A percentile compares a stretch with the other conserved stretches of the same genome.
Conservation (phyloP, 2,329 filamentous ascomycete genomes). For the Nothophoma quercina region DNA sequence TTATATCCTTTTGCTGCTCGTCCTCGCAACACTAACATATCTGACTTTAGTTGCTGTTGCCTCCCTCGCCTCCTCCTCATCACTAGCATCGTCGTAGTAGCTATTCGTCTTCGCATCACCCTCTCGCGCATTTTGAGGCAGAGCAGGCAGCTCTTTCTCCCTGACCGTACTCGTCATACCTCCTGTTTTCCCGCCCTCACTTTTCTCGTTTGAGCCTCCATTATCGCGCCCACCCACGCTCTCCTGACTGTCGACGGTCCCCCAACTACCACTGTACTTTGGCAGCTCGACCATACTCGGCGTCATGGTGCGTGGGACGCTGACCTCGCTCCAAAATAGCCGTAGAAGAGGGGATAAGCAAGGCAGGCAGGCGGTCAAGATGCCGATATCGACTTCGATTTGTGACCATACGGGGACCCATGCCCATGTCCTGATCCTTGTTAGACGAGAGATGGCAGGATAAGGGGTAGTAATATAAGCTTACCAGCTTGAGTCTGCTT, state of each 20-base stretch:
- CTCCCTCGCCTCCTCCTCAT: slow-evolving; percentile 16
- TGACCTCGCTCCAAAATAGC: slow-evolving; percentile 26
- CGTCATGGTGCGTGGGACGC: slow-evolving; percentile 11
- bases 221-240: neutral
- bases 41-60: too few species aligned
- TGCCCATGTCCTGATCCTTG: slow-evolving; percentile 23
- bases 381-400: slow-evolving; percentile 41
- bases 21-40: slow-evolving; percentile 8
- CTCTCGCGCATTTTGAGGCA: neutral
- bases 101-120: slow-evolving; percentile 1
- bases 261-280: slow-evolving; percentile 24
- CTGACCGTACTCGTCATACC: neutral
- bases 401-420: slow-evolving; percentile 43
- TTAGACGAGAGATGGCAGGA: slow-evolving; percentile 4
- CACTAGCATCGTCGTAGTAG: slow-evolving; percentile 26
- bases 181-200: neutral
- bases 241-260: neutral
- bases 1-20: neutral
- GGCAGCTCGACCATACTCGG: slow-evolving; percentile 24
- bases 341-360: slow-evolving; percentile 36
- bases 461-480: neutral
- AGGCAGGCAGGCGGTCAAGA: slow-evolving; percentile 38
- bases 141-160: slow-evolving; percentile 2
- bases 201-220: neutral
- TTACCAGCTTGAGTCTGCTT: slow-evolving; percentile 35